Evolutionary conservation across 305 asterid species (phyloP).

Genomic region (Fraxinus baroniana): DNA sequence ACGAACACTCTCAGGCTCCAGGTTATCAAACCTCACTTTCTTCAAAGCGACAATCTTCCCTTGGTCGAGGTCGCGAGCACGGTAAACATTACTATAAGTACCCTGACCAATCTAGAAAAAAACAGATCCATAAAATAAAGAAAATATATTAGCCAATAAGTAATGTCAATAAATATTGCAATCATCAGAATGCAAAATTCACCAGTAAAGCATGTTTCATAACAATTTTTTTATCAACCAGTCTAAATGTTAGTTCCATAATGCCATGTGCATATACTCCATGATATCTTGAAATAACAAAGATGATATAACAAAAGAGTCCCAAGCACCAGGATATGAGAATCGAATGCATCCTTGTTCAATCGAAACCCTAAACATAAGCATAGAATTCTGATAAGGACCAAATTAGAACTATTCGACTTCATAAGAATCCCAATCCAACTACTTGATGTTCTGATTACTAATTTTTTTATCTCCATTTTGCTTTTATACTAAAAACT

Average conservation of each 20-base stretch:
- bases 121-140: conserved; percentile 8
- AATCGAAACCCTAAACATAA: not conserved
- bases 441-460: not conserved
- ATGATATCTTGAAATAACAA: not conserved
- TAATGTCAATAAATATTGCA: not conserved
- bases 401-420: not conserved
- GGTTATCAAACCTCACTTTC: conserved; percentile 89
- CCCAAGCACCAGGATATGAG: not conserved
- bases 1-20: conserved; percentile 89
- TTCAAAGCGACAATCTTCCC: conserved; percentile 83
- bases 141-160: conserved; percentile 21
- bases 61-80: conserved; percentile 84
- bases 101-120: conserved; percentile 82
- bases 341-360: not conserved
- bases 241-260: not conserved
- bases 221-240: not conserved
- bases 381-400: not conserved
- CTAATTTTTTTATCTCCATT: not conserved
- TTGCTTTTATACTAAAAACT: not conserved
- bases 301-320: not conserved
- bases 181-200: not conserved
- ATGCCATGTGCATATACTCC: not conserved
- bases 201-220: not conserved
- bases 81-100: conserved; percentile 84
- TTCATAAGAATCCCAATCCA: not conserved